These are phyloP conservation scores for Antrodiella citrinella DNA, from an alignment of 768 basidiomycete genomes.

Conservation along the genomic window DNA sequence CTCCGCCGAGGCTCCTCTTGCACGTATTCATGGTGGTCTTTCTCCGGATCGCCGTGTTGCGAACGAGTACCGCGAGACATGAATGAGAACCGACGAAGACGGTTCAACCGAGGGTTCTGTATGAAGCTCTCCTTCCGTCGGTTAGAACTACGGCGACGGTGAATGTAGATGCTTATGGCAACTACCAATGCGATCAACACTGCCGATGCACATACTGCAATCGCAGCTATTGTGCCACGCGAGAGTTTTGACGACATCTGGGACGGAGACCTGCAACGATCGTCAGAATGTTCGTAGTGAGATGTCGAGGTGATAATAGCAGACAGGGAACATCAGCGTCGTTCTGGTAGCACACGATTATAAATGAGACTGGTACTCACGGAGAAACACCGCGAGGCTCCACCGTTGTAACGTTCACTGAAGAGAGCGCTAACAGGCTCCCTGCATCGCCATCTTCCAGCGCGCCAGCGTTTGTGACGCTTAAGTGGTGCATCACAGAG, in stretches of 20 bases:
- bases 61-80: constrained; percentile 7
- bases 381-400: constrained; percentile 20
- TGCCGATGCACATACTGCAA: constrained; percentile 49
- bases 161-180: constrained; percentile 38
- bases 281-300: neutral
- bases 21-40: neutral
- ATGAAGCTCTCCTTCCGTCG: constrained; percentile 21
- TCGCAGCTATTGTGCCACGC: constrained; percentile 58
- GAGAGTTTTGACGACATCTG: constrained; percentile 23
- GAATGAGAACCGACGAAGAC: constrained; percentile 14
- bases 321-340: neutral
- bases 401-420: constrained; percentile 41
- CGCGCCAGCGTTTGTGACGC: constrained; percentile 45
- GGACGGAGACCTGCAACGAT: constrained; percentile 4
- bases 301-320: neutral
- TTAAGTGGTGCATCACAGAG: constrained; percentile 37
- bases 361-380: constrained; percentile 20
- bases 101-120: constrained; percentile 18
- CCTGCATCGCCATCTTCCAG: constrained; percentile 15
- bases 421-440: constrained; percentile 39
- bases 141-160: constrained; percentile 31
- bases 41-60: constrained; percentile 6
- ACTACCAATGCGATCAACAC: constrained; percentile 35
- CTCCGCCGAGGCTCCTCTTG: neutral
- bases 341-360: neutral